These are phyloP conservation scores for Trichophyton rubrum DNA, from an alignment of 2,329 filamentous ascomycete genomes.

Conservation along the genomic window DNA sequence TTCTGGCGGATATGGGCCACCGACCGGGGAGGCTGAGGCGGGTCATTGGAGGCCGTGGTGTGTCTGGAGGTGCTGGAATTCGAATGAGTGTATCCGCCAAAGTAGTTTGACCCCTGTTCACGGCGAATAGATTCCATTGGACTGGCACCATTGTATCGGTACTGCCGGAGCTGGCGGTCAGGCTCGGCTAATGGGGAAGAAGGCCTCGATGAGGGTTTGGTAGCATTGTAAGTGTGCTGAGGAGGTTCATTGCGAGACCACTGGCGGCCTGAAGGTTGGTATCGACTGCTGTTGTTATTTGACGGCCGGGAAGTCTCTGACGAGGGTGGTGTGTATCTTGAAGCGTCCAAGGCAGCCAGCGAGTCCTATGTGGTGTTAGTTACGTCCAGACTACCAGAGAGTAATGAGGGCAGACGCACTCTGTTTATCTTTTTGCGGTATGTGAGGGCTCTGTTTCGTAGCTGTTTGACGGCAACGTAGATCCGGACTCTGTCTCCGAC, in stretches of 20 bases:
- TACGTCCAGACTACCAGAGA: neutral
- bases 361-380: conserved; percentile 52
- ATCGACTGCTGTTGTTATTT: conserved; percentile 37
- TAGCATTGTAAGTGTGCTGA: neutral
- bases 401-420: conserved; percentile 37
- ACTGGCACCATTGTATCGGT: conserved; percentile 49
- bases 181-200: conserved; percentile 54
- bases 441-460: conserved; percentile 62
- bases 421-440: conserved; percentile 75
- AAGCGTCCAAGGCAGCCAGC: conserved; percentile 61
- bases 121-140: conserved; percentile 43
- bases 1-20: conserved; percentile 65
- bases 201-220: conserved; percentile 46
- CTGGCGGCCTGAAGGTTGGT: conserved; percentile 45
- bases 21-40: conserved; percentile 48
- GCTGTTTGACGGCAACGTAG: conserved; percentile 71
- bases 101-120: conserved; percentile 41
- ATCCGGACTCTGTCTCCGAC: conserved; percentile 91
- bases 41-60: conserved; percentile 52
- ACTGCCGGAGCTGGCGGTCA: conserved; percentile 38
- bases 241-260: conserved; percentile 39
- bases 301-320: conserved; percentile 53
- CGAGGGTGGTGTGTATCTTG: conserved; percentile 48
- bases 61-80: conserved; percentile 41
- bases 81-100: conserved; percentile 36